Evolutionary conservation across 495 filamentous ascomycete species (phyloP).

Genomic region (Lophiotrema nucula): DNA sequence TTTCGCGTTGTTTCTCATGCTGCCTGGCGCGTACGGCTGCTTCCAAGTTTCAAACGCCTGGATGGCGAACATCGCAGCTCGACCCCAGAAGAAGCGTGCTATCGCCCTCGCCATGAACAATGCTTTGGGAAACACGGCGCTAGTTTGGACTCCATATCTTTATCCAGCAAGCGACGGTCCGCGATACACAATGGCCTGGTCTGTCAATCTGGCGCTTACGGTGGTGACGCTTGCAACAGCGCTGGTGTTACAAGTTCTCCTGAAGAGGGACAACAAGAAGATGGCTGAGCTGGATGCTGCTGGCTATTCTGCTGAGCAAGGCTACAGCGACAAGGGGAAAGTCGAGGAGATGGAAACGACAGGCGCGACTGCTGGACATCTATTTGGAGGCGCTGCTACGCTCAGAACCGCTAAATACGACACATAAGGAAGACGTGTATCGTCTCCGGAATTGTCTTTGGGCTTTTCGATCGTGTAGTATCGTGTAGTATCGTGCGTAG

Average conservation of each 20-base stretch:
- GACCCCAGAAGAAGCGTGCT: slow-evolving; percentile 10
- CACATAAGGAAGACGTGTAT: not conserved
- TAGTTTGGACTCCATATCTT: slow-evolving; percentile 9
- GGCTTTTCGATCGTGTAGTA: too few relatives aligned
- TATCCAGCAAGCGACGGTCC: slow-evolving; percentile 4
- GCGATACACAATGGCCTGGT: slow-evolving; percentile 13
- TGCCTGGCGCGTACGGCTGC: not conserved
- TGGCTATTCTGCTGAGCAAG: not conserved
- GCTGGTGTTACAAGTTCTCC: not conserved
- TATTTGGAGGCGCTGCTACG: not conserved
- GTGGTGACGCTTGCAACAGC: not conserved
- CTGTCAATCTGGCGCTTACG: not conserved
- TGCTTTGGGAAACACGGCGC: slow-evolving; percentile 4
- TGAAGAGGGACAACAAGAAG: not conserved
- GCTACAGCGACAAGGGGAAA: not conserved
- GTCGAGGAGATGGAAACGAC: not conserved
- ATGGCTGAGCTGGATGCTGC: not conserved
- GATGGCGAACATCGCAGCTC: slow-evolving; percentile 4
- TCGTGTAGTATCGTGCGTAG: not conserved
- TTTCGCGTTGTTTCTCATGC: slow-evolving; percentile 71
- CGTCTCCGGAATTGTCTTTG: too few relatives aligned
- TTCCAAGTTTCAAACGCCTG: slow-evolving; percentile 6
- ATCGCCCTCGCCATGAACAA: slow-evolving; percentile 15
- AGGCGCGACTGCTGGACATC: too few relatives aligned
- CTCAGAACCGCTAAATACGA: not conserved